Conservation (phyloP, 352 stramenopile genomes). For the Saprolegnia diclina region DNA sequence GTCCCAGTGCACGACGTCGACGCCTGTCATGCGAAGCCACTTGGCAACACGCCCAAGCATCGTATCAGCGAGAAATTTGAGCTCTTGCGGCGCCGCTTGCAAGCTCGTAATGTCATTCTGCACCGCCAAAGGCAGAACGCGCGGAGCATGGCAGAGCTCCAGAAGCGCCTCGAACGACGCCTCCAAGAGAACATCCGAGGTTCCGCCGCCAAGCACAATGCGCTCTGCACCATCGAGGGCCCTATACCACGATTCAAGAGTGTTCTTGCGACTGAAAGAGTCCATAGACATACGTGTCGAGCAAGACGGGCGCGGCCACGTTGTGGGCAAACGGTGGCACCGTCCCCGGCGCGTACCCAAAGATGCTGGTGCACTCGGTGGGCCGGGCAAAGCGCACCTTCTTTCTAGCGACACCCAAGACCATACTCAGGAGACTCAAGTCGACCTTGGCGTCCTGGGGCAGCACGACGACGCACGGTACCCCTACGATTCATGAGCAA, state of each 20-base stretch:
- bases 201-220: slow-evolving; percentile 1
- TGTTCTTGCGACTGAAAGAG: not conserved
- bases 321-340: slow-evolving; percentile 54
- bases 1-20: slow-evolving; percentile 70
- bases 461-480: slow-evolving; percentile 53
- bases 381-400: slow-evolving; percentile 63
- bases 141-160: not conserved
- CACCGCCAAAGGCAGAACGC: not conserved
- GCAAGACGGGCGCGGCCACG: not conserved
- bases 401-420: slow-evolving; percentile 48
- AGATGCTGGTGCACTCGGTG: slow-evolving; percentile 49
- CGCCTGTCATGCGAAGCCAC: slow-evolving; percentile 68
- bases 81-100: slow-evolving; percentile 28
- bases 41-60: slow-evolving; percentile 70
- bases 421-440: slow-evolving; percentile 41
- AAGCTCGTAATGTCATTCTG: not conserved
- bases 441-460: slow-evolving; percentile 55
- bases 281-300: slow-evolving; percentile 13
- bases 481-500: slow-evolving; percentile 31
- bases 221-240: not conserved
- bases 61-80: slow-evolving; percentile 68
- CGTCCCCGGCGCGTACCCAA: slow-evolving; percentile 59
- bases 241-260: not conserved
- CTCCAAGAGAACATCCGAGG: not conserved
- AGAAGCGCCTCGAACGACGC: slow-evolving; percentile 5